Evolutionary conservation across 2,329 filamentous ascomycete species (phyloP), one percentile per base, ranked within the genome.

Genomic region (Leptographium lundbergii): DNA sequence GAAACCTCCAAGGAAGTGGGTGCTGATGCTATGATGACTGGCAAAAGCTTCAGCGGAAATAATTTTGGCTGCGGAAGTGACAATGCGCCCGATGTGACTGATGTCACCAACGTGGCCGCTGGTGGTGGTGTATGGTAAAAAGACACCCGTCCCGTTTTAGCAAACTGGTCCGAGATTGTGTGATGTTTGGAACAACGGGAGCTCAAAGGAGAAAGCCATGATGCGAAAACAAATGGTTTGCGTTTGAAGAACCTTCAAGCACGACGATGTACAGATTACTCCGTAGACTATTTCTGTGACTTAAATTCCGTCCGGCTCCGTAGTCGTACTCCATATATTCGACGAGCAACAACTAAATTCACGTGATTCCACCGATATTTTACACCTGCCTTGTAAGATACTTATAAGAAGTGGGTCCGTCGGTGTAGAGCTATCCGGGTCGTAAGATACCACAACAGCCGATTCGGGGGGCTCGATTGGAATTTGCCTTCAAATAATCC

Each of bases 351-450:
- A 29, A 25, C 25, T 3, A 27, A 25, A 50, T 50, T 4, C 48
- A 29, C 48, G 25, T 51, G 48, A 27, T 48, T 50, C 47, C 10
- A 22, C 47, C 6, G 13, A 50, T 25, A 50, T 25, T 25, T 50
- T 13, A 24, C 47, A 45, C 19, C 11, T 50, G 47, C 47, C 47
- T 25, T 51, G 24, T 51, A 17, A 14, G 24, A 24, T 17, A 25
- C 32, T 34, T 14, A 19, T 19, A n/a, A 9, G 22, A 54, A 24
- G 59, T 60, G 58, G 53, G 50, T 48, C 60, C 60, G 60, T 39
- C 14, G 36, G 32, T 53, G 27, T 39, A 57, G 50, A 57, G 45
- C 50, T 52, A 60, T 60, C 61, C 61, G 61, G 47, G 50, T 63
- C 60, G 45, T 50, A 57, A 36, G 34, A 32, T 32, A 10, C 45